These are phyloP conservation scores for Diutina siamensis DNA, from an alignment of 1,139 yeast genomes.

Conservation along the genomic window DNA sequence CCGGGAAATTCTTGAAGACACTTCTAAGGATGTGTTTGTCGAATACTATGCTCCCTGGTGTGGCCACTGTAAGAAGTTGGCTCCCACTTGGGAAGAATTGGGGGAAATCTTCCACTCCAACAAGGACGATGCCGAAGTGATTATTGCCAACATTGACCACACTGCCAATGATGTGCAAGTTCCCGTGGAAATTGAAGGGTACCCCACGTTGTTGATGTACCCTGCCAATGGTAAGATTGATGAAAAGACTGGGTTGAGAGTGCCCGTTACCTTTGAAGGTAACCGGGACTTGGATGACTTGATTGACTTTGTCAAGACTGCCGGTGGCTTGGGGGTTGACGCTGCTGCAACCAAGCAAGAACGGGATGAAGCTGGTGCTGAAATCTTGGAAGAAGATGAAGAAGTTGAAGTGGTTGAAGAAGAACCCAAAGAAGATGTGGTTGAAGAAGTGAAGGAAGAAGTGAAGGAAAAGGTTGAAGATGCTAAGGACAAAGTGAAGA, in stretches of 20 bases:
- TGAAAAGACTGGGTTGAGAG: slow-evolving; percentile 37
- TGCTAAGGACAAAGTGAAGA: neutral
- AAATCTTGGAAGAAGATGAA: slow-evolving; percentile 2
- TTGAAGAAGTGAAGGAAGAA: no score
- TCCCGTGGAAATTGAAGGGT: slow-evolving; percentile 58
- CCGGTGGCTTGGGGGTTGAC: slow-evolving; percentile 44
- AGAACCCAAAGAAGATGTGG: neutral
- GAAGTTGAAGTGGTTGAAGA: neutral
- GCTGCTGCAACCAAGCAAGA: slow-evolving; percentile 12
- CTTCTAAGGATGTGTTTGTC: slow-evolving; percentile 74
- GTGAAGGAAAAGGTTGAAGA: neutral
- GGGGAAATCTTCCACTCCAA: slow-evolving; percentile 54
- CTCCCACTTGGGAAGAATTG: slow-evolving; percentile 84
- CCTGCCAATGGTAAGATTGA: slow-evolving; percentile 79
- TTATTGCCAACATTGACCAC: slow-evolving; percentile 82
- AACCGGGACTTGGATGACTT: slow-evolving; percentile 68
- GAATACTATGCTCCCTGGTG: slow-evolving; percentile 99
- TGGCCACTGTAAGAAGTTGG: slow-evolving; percentile 95
- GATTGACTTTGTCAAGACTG: slow-evolving; percentile 58
- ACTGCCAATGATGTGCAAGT: slow-evolving; percentile 80
- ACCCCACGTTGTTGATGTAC: slow-evolving; percentile 86
- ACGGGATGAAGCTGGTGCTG: slow-evolving; percentile 1
- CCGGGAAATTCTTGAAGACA: slow-evolving; percentile 55
- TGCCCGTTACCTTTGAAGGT: slow-evolving; percentile 61
- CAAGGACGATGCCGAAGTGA: slow-evolving; percentile 38